Evolutionary conservation across 2,329 filamentous ascomycete genomes (phyloP), one percentile per base, ranked within the genome.

Genomic region (Pleomassaria siparia): DNA sequence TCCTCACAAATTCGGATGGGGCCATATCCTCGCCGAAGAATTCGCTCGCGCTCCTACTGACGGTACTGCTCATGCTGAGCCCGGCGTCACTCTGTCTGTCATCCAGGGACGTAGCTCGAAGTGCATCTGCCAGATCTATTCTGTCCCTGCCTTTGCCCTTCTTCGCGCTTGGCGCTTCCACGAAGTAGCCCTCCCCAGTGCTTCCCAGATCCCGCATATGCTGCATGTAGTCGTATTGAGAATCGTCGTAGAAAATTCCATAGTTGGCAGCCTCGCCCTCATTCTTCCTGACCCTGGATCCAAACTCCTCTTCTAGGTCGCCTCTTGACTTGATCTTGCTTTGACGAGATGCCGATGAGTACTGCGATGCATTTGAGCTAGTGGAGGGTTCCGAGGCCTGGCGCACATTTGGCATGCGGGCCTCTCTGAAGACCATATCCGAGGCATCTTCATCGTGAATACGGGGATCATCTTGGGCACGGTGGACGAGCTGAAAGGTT

Each of bases 201-300:
- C 66, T 65, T 2, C 77, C 89, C 35, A 99, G 76, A 61, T 97
- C 94, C 46, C 91, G 87, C 80, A 99, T 77, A 73, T 99, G 94
- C 72, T 99, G 94, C 94, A 99, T 99, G 75, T 99, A 99, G 73
- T 99, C 94, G 74, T 99, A 99, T 65, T 89, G 83, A 55, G 89
- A 87, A 73, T 99, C 94, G 72, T 99, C 95, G 71, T 81, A 99
- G 78, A 88, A 99, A 55, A 99, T 83, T 55, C 94, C 94, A 72
- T 96, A 84, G 69, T 88, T 89, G 58, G 95, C 94, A 8, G 95
- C 94, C 74, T 99, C 91, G 61, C 95, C 95, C 73, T 99, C 94
- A 70, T 99, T 97, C 47, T 83, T 81, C 59, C 91, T 85, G 56
- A 96, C 84, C 50, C 74, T 74, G 33, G 81, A 76, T 1, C 88